Evolutionary conservation across 148 eudicot genomes (phyloP), one percentile per base, ranked within the genome.

Genomic region (Rhododendron simsii): DNA sequence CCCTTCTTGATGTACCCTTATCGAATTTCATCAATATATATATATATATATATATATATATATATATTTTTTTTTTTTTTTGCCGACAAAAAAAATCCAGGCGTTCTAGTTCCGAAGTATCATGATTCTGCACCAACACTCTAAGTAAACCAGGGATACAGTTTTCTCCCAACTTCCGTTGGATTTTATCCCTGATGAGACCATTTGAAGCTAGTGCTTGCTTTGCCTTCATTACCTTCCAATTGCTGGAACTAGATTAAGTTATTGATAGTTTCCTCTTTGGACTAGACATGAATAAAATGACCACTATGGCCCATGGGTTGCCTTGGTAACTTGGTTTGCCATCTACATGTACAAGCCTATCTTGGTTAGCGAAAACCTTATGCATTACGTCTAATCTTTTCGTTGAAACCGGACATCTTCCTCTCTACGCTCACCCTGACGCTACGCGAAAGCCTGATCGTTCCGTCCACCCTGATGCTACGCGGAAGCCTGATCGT

Each of bases 161-260:
- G 20, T 71, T 71, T 28, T 71, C 76, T 71, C 18, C 76, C 33
- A 71, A 71, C 76, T 71, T 14, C 18, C 14, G 16, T 67, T 67
- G 74, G 74, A 67, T 71, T 71, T 69, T 26, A 69, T 69, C 20
- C 39, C 30, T 30, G 21, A 35, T 35, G 47, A 37, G 45, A 75
- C 78, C 78, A 75, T 18, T 75, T 75, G 47, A 75, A 20, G 78
- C 78, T 75, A 75, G 21, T 75, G 78, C 78, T 33, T 71, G 12
- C 7, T 30, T 30, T 71, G 16, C 76, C 76, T 71, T 71, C 39
- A 71, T 33, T 71, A 11, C 16, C 37, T 71, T 71, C 76, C 76
- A 71, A 71, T 13, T 37, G 16, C 33, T 14, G 33, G 28, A 30
- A 30, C 11, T 71, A 12, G 39, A 12, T 30, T 71, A 11, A 11